Conservation (phyloP, 306 rosid genomes). For the Herpetospermum pedunculosum region DNA sequence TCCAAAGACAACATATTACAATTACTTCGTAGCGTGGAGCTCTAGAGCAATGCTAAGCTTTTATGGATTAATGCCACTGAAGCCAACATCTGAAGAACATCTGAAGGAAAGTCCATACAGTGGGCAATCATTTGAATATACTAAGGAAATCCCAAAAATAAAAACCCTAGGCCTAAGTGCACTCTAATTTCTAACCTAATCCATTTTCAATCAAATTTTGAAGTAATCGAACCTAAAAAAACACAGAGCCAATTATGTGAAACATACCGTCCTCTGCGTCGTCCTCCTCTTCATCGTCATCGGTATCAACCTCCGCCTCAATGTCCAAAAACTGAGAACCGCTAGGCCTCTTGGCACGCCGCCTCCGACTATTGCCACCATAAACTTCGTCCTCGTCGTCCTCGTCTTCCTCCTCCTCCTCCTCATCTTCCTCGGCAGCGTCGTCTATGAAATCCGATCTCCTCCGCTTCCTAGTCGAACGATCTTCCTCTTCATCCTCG, state of each 20-base stretch:
- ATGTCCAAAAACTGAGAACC: slow-evolving; percentile 59
- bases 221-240: background rate
- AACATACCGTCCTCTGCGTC: slow-evolving; percentile 81
- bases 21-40: background rate
- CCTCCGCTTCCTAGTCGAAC: slow-evolving; percentile 22
- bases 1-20: background rate
- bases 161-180: background rate
- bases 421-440: slow-evolving; percentile 19
- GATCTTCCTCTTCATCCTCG: slow-evolving; percentile 47
- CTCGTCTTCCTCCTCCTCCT: slow-evolving; percentile 79
- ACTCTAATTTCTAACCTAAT: background rate
- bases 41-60: background rate
- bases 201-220: background rate
- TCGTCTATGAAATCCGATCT: slow-evolving; percentile 15
- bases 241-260: background rate
- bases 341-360: slow-evolving; percentile 26
- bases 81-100: no score
- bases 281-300: slow-evolving; percentile 89
- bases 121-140: no score
- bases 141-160: background rate
- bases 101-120: background rate
- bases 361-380: slow-evolving; percentile 23
- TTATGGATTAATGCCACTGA: background rate
- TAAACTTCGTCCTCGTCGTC: slow-evolving; percentile 52
- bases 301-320: slow-evolving; percentile 68